A percentile compares a stretch with the other conserved stretches of the same genome.
These are phyloP conservation scores for Russula lepida DNA, from an alignment of 768 basidiomycete genomes.

Conservation along the genomic window DNA sequence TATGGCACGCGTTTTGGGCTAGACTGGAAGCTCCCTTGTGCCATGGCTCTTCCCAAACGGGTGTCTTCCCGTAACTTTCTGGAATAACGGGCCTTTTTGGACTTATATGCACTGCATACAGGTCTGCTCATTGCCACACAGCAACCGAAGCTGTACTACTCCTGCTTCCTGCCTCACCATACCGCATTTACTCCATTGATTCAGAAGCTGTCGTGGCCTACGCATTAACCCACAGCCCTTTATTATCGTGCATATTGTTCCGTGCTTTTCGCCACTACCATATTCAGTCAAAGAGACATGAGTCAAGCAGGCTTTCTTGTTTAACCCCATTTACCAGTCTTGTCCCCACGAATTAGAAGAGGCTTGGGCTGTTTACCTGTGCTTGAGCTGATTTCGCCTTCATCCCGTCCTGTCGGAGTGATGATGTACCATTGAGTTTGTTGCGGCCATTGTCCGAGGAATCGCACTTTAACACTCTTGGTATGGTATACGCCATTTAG, in stretches of 20 bases:
- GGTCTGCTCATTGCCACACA: not conserved
- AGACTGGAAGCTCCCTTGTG: not conserved
- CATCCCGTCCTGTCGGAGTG: not conserved
- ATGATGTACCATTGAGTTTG: not conserved
- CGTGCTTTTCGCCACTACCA: not conserved
- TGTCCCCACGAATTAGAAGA: not conserved
- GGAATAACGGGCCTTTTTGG: not conserved
- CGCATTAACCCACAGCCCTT: not conserved
- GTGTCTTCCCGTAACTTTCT: not conserved
- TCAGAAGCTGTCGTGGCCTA: not conserved
- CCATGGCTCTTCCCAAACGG: not conserved
- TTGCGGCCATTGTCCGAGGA: not conserved
- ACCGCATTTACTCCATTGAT: not conserved
- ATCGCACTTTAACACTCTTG: not conserved
- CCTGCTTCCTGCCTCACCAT: not conserved
- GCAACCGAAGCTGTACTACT: not conserved
- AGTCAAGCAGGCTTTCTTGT: not conserved
- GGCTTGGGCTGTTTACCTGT: not conserved
- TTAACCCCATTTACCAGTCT: not conserved
- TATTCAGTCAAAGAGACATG: not conserved
- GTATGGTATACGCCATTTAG: not conserved
- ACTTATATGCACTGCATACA: slow-evolving; percentile 1
- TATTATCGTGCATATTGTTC: not conserved
- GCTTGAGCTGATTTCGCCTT: not conserved
- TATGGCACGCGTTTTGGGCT: not conserved